Percentiles rank a stretch among this genome's conserved stretches.
Evolutionary conservation across 129 eudicot species (phyloP).

Genomic region (Deinandra increscens): DNA sequence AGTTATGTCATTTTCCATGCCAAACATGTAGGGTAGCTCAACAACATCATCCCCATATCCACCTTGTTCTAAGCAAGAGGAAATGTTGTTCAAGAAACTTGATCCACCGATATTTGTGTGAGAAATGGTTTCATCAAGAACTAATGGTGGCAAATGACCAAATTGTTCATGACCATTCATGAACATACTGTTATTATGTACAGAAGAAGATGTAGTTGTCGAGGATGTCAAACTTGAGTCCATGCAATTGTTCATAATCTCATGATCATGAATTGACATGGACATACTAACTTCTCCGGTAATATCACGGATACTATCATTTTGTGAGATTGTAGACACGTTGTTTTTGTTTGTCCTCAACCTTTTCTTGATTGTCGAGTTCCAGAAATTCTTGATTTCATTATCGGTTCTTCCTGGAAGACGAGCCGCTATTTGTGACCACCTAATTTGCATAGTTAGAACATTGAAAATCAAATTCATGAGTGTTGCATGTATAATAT

Average conservation of each 20-base stretch:
- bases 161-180: conserved; percentile 28
- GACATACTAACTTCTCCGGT: conserved; percentile 18
- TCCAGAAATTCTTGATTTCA: conserved; percentile 40
- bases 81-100: conserved; percentile 30
- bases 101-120: conserved; percentile 21
- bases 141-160: conserved; percentile 47
- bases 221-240: conserved; percentile 47
- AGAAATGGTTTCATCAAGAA: conserved; percentile 27
- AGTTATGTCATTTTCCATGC: conserved; percentile 51
- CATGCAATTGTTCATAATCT: conserved; percentile 45
- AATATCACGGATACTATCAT: conserved; percentile 30
- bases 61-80: conserved; percentile 30
- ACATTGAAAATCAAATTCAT: not conserved
- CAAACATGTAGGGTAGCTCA: conserved; percentile 46
- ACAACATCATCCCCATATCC: conserved; percentile 41
- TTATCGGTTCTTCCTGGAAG: conserved; percentile 45
- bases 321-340: conserved; percentile 42
- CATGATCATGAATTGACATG: conserved; percentile 47
- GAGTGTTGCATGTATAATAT: not conserved
- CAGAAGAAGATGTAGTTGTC: conserved; percentile 35
- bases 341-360: conserved; percentile 41
- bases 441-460: conserved; percentile 13
- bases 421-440: conserved; percentile 40
- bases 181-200: conserved; percentile 30
- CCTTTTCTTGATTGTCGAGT: conserved; percentile 73